Conservation (phyloP, 306 rosid genomes). For the Rosa multiflora region DNA sequence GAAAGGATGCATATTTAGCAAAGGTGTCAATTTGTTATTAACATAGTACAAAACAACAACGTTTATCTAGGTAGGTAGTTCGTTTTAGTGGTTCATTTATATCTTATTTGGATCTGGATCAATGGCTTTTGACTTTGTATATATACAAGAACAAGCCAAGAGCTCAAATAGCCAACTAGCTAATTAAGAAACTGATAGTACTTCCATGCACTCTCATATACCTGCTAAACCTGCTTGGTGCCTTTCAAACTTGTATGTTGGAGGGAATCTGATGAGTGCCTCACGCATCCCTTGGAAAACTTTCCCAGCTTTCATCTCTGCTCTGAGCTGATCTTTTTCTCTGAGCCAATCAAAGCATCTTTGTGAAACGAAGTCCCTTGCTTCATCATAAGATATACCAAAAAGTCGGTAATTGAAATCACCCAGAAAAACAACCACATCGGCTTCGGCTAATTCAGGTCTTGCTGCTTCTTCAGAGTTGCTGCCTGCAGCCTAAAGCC, state of each 20-base stretch:
- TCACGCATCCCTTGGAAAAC: conserved; percentile 99
- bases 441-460: conserved; percentile 90
- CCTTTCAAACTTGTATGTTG: conserved; percentile 96
- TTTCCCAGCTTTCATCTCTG: conserved; percentile 93
- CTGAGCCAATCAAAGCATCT: conserved; percentile 99
- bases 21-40: not conserved
- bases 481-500: conserved; percentile 54
- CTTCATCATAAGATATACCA: conserved; percentile 97
- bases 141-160: not conserved
- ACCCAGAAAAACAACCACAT: conserved; percentile 93
- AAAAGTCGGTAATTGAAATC: conserved; percentile 96
- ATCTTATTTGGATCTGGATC: not conserved
- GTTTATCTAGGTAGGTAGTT: not conserved
- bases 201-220: conserved; percentile 20
- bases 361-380: conserved; percentile 98
- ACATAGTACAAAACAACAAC: not conserved
- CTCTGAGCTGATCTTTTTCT: conserved; percentile 98
- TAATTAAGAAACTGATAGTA: conserved; percentile 2
- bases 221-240: conserved; percentile 91
- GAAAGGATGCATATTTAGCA: conserved; percentile 20
- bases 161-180: not conserved
- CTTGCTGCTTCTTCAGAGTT: conserved; percentile 74
- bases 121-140: not conserved
- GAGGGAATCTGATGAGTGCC: conserved; percentile 90
- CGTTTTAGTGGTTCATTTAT: not conserved